phyloP scores from a whole-genome alignment of 331 rosid species.

The Malus hybrid region DNA sequence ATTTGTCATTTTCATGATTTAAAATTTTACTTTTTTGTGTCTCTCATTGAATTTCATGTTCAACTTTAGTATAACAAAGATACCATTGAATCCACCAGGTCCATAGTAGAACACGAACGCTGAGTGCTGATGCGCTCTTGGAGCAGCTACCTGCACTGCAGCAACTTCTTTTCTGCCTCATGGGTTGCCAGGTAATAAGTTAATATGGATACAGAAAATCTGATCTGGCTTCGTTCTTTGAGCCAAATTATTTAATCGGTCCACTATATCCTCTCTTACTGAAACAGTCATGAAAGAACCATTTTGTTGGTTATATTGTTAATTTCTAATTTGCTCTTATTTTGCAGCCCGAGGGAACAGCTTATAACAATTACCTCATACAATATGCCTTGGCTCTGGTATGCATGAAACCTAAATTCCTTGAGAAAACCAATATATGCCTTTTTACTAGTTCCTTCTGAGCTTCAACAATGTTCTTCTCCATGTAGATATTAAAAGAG shows the following conservation, averaged over 20 bases:
- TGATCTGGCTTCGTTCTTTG: neutral
- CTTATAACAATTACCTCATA: constrained; percentile 57
- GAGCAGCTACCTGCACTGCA: constrained; percentile 71
- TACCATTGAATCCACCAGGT: constrained; percentile 33
- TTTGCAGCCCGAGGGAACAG: constrained; percentile 78
- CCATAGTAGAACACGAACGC: constrained; percentile 42
- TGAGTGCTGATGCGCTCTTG: constrained; percentile 46
- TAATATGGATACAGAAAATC: neutral
- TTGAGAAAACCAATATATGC: neutral
- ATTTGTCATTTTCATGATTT: constrained; percentile 5
- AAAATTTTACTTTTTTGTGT: neutral
- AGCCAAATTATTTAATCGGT: neutral
- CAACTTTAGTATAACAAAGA: constrained; percentile 17
- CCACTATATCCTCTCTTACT: neutral
- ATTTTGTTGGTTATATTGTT: neutral
- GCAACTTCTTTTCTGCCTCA: constrained; percentile 63
- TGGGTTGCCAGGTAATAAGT: constrained; percentile 52
- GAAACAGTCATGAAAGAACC: neutral
- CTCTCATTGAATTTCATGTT: neutral
- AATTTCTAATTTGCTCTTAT: constrained; percentile 20
- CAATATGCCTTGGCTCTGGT: constrained; percentile 89
- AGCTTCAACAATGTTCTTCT: constrained; percentile 12
- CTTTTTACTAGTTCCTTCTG: neutral
- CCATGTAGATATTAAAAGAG: constrained; percentile 62
- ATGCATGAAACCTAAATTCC: constrained; percentile 7